Base-by-base conservation (phyloP, 345 rosid species). In the Abelmoschus esculentus region DNA sequence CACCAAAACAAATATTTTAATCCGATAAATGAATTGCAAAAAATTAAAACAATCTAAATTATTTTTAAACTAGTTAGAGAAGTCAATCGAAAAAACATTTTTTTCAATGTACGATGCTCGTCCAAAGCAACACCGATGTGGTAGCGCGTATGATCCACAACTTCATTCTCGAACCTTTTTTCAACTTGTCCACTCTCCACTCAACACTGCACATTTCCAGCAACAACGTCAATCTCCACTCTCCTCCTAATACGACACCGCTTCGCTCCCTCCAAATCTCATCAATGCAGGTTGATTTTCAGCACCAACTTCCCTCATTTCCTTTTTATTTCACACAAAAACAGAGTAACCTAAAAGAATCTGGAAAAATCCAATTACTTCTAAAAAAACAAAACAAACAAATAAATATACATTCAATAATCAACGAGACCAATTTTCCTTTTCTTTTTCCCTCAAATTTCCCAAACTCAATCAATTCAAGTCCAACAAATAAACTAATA, bases 81-180 rank as follows among this genome's bases (percentile, higher is more conserved):
- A n/a, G n/a, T n/a, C n/a, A n/a, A n/a, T n/a, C n/a, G n/a, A n/a
- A n/a, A n/a, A n/a, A n/a, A n/a, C n/a, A n/a, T n/a, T n/a, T n/a
- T n/a, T n/a, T n/a, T n/a, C n/a, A n/a, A 70, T 96, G 99, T 61
- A 96, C 96, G 55, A 89, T 70, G 69, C 99, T 92, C 26, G 97
- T 96, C 99, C 99, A 96, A 3, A 96, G 80, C 81, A 96, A 77
- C 76, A 96, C 83, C 57, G 93, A 82, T 0, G 96, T 87, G 61
- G 96, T 80, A 64, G 98, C 99, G 3, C 99, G 85, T 68, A 92
- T 83, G 84, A 90, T 78, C 99, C 99, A 92, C 74, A 90, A 71
- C 80, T 92, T 89, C 88, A 83, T 85, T 73, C 82, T 84, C 61
- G 96, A 83, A 74, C 85, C 66, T 79, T 79, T 68, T 79, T 78